Evolutionary conservation across 1,284 basidiomycete species (phyloP).

Genomic region (Cryptococcus sp.): DNA sequence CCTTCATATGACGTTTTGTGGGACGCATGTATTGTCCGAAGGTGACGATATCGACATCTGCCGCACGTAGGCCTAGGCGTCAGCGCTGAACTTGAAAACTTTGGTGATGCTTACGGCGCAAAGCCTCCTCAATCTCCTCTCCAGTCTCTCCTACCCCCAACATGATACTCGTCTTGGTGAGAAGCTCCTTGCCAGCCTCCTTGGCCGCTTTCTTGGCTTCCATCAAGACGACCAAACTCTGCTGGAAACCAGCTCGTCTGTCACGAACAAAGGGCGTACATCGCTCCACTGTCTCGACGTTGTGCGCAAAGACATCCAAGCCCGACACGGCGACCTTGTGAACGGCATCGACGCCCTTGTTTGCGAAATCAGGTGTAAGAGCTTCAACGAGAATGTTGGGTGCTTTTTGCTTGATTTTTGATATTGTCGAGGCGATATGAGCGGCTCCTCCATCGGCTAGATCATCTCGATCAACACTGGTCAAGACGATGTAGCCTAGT

Average conservation of each 20-base stretch:
- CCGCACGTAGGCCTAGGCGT: slow-evolving; percentile 70
- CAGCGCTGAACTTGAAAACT: background rate
- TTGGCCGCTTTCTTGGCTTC: slow-evolving; percentile 80
- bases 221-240: slow-evolving; percentile 78
- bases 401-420: slow-evolving; percentile 93
- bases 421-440: slow-evolving; percentile 93
- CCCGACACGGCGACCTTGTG: slow-evolving; percentile 81
- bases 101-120: slow-evolving; percentile 60
- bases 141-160: slow-evolving; percentile 90
- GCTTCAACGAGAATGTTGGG: slow-evolving; percentile 96
- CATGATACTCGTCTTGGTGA: slow-evolving; percentile 99
- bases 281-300: slow-evolving; percentile 90
- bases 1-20: slow-evolving; percentile 99
- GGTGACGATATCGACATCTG: slow-evolving; percentile 93
- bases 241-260: slow-evolving; percentile 85
- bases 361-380: slow-evolving; percentile 90
- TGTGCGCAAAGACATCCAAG: slow-evolving; percentile 97
- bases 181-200: slow-evolving; percentile 66
- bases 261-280: slow-evolving; percentile 94
- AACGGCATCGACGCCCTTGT: slow-evolving; percentile 65
- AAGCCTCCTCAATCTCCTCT: slow-evolving; percentile 75
- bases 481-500: slow-evolving; percentile 95
- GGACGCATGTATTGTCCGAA: slow-evolving; percentile 99
- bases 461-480: slow-evolving; percentile 95
- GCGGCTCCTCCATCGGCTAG: slow-evolving; percentile 84